Evolutionary conservation across 768 basidiomycete genomes (phyloP).

Genomic region (Pluteus cervinus): DNA sequence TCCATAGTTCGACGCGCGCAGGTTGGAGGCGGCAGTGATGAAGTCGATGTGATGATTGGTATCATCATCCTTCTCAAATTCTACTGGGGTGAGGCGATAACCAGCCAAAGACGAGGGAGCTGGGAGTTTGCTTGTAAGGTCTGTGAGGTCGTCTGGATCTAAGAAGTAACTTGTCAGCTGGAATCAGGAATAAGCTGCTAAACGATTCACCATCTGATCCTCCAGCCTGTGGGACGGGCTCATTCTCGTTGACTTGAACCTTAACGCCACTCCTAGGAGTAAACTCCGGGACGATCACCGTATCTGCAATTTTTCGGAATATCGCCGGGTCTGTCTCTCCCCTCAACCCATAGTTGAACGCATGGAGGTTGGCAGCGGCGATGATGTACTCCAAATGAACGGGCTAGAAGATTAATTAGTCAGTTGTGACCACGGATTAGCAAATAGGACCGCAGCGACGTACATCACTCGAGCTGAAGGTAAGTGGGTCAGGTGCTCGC

Average conservation of each 20-base stretch:
- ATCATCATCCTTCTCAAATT: conserved; percentile 99
- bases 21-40: conserved; percentile 95
- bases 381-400: conserved; percentile 86
- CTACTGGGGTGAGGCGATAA: conserved; percentile 92
- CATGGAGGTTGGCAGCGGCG: conserved; percentile 92
- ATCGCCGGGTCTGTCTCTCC: conserved; percentile 75
- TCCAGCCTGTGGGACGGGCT: conserved; percentile 64
- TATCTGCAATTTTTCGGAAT: conserved; percentile 81
- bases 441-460: conserved; percentile 21
- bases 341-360: conserved; percentile 95
- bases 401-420: conserved; percentile 40
- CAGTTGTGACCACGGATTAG: conserved; percentile 3
- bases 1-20: conserved; percentile 92
- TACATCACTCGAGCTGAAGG: conserved; percentile 84
- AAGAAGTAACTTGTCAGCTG: conserved; percentile 10
- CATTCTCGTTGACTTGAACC: conserved; percentile 90
- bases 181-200: background rate
- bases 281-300: conserved; percentile 86
- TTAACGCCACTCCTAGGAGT: conserved; percentile 89
- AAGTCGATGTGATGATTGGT: conserved; percentile 98
- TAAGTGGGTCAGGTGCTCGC: conserved; percentile 87
- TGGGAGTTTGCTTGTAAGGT: conserved; percentile 67
- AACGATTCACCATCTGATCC: conserved; percentile 27
- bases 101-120: conserved; percentile 89
- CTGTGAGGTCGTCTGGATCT: conserved; percentile 47